These are phyloP conservation scores for Colletotrichum musae DNA, from an alignment of 2,329 filamentous ascomycete genomes.

Conservation along the genomic window DNA sequence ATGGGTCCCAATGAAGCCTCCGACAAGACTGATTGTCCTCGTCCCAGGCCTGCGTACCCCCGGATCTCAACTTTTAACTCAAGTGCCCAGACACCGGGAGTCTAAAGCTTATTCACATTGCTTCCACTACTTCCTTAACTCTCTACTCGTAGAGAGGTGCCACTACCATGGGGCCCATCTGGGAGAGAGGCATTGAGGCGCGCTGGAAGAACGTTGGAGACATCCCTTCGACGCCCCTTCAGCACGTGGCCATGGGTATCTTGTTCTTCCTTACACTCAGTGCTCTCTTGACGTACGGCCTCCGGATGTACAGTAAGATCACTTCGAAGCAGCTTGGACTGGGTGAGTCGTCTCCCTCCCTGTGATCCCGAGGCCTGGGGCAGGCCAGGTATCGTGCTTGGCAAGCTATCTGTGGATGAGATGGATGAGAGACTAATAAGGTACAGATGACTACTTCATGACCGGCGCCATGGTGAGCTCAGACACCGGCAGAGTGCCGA, in stretches of 20 bases:
- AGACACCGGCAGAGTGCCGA: conserved; percentile 11
- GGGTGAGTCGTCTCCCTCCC: conserved; percentile 1
- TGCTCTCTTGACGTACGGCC: conserved; percentile 46
- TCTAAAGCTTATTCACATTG: background rate
- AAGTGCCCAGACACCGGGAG: conserved; percentile 7
- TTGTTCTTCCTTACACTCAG: conserved; percentile 50
- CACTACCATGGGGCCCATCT: conserved; percentile 4
- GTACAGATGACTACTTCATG: conserved; percentile 32
- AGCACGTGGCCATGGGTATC: conserved; percentile 48
- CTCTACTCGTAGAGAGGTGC: background rate
- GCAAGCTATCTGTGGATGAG: background rate
- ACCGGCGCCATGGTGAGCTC: conserved; percentile 25
- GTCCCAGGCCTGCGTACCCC: background rate
- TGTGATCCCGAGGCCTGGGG: background rate
- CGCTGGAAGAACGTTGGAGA: conserved; percentile 43
- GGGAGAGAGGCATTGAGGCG: conserved; percentile 12
- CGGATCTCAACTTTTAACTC: background rate
- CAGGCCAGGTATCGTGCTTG: too few relatives aligned
- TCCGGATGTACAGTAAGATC: conserved; percentile 44
- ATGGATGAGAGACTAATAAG: background rate
- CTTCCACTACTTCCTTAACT: background rate
- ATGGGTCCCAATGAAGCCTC: background rate
- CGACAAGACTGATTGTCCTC: background rate
- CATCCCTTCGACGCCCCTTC: conserved; percentile 51
- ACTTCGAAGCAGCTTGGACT: conserved; percentile 20